These are phyloP conservation scores for Lasiosphaeria ovina DNA, from an alignment of 495 filamentous ascomycete genomes.

Conservation along the genomic window DNA sequence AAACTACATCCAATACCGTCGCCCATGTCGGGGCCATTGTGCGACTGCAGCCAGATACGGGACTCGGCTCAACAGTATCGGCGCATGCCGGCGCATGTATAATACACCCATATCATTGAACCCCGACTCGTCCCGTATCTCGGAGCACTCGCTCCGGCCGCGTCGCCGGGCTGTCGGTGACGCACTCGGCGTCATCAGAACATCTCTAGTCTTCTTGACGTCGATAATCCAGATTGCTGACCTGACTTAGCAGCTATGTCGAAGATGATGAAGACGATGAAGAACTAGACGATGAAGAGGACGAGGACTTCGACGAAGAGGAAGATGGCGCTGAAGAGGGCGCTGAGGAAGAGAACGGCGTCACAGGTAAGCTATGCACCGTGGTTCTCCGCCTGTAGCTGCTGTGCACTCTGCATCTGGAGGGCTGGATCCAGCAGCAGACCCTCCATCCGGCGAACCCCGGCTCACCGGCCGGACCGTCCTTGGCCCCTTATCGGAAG, in stretches of 20 bases:
- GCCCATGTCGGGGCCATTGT: slow-evolving; percentile 13
- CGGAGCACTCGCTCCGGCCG: not conserved
- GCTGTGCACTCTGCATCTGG: no score
- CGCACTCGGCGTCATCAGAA: not conserved
- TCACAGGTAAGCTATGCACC: slow-evolving; percentile 23
- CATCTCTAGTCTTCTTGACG: not conserved
- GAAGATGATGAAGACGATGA: slow-evolving; percentile 45
- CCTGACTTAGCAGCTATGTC: slow-evolving; percentile 30
- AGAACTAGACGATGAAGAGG: slow-evolving; percentile 37
- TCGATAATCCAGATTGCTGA: slow-evolving; percentile 12
- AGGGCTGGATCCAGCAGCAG: no score
- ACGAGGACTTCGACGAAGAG: slow-evolving; percentile 35
- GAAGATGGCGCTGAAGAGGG: slow-evolving; percentile 35
- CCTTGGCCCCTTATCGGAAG: not conserved
- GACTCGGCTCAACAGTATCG: slow-evolving; percentile 2
- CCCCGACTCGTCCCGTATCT: not conserved
- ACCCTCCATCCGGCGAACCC: no score
- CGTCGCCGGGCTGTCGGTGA: not conserved
- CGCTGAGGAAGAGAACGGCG: slow-evolving; percentile 30
- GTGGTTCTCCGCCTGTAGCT: not conserved
- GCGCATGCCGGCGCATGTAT: slow-evolving; percentile 28
- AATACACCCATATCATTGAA: no score
- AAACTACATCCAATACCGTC: slow-evolving; percentile 11
- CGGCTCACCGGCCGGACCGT: no score
- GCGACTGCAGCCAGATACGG: slow-evolving; percentile 21